Conservation (phyloP, 495 filamentous ascomycete genomes). For the Penicillium steckii region DNA sequence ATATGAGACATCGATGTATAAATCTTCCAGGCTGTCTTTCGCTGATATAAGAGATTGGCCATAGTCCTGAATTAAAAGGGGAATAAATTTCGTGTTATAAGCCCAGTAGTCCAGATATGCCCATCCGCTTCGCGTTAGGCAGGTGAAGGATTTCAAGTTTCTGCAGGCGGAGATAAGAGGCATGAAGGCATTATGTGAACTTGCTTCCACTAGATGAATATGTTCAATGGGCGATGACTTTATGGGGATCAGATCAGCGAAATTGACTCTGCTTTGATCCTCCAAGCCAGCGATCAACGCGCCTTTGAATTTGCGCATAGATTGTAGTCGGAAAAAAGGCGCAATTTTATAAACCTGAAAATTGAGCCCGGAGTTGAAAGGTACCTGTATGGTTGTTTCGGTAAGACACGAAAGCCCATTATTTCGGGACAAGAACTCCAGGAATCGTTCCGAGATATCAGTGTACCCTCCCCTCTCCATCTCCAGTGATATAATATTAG, state of each 20-base stretch:
- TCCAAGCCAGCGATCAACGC: neutral
- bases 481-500: neutral
- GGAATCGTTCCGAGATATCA: neutral
- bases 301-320: neutral
- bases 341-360: neutral
- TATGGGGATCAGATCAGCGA: neutral
- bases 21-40: neutral
- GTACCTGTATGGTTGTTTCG: neutral
- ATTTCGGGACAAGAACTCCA: neutral
- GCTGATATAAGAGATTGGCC: neutral
- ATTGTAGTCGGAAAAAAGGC: neutral
- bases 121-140: neutral
- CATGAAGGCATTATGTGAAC: neutral
- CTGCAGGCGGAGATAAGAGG: neutral
- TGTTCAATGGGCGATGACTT: neutral
- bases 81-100: neutral
- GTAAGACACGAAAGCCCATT: neutral
- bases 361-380: neutral
- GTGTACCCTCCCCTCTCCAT: neutral
- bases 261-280: neutral
- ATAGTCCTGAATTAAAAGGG: neutral
- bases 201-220: neutral
- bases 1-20: neutral
- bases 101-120: neutral
- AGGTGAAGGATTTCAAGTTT: neutral